Evolutionary conservation across 2,329 filamentous ascomycete species (phyloP), one percentile per base, ranked within the genome.

Genomic region (Penicillium sclerotigenum): DNA sequence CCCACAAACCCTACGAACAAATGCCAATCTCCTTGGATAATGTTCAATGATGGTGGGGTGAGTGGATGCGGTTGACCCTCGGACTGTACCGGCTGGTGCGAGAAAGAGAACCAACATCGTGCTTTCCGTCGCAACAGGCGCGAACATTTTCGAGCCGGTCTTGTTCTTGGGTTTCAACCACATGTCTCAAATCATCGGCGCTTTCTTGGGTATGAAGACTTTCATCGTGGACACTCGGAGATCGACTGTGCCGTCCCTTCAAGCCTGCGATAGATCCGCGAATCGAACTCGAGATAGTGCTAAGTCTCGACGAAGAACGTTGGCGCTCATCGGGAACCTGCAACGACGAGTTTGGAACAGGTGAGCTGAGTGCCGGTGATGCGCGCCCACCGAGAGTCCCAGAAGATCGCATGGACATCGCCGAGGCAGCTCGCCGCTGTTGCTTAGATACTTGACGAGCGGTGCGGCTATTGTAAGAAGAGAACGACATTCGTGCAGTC

Each of bases 91-190:
- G 71, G 56, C 74, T 76, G 20, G 68, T 76, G 50, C 74, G 69
- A 18, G 74, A 71, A 22, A 77, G 68, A 26, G 74, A 73, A 40
- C 74, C 66, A 51, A 91, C 88, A 70, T 91, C 87, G 67, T 91
- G 88, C 77, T 89, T 90, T 64, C 87, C 94, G 83, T 97, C 94
- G 75, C 94, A 99, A 78, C 94, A 99, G 57, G 93, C 92, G 70
- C 94, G 83, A 62, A 99, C 94, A 73, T 99, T 97, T 80, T 97
- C 93, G 67, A 97, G 81, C 59, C 87, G 83, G 69, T 92, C 89
- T 26, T 87, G 80, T 60, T 84, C 72, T 51, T 78, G 73, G 47
- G 75, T 81, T 75, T 93, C 89, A 66, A 93, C 90, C 61, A 92
- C 86, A 61, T 87, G 83, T 54, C 90, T 81, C 55, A 96, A 73